Base-by-base conservation (phyloP, 2,329 filamentous ascomycete species). In the Xenoacremonium recifei region DNA sequence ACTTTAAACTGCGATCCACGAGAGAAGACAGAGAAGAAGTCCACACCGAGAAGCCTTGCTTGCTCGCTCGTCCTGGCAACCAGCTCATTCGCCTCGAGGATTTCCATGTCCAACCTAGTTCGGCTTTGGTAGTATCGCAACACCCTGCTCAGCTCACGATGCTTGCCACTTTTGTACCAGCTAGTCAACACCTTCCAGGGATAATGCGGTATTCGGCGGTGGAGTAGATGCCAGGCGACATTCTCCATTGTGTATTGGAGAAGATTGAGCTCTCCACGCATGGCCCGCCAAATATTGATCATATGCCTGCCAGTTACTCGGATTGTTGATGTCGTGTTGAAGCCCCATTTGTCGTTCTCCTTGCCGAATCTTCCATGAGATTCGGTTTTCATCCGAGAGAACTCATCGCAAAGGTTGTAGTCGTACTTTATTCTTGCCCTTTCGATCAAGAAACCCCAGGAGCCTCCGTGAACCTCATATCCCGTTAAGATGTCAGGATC, bases 1-100 rank as follows among this genome's bases (percentile, higher is more conserved):
- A 99, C 93, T 64, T 99, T 99, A 77, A 95, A 97, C 61, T 99
- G 93, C 0, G 91, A 97, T 13, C 93, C 93, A 40, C 93, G 80
- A 5, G 88, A 92, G 59, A 96, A 93, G 40, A 99, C 93, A 0
- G 91, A 95, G 63, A 92, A 96, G 69, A 99, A 99, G 66, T 99
- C 93, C 1, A 97, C 87, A 0, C 93, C 93, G 3, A 99, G 76
- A 10, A 99, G 72, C 10, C 93, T 84, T 7, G 93, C 93, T 65
- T 99, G 93, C 64, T 99, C 93, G 55, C 90, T 95, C 0, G 90
- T 97, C 40, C 92, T 79, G 2, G 90, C 73, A 27, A 97, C 82
- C 17, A 97, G 73, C 59, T 96, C 93, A 51, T 96, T 96, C 7
- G 84, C 79, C 48, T 96, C 90, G 1, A 99, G 72, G 15, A 99